phyloP scores from a whole-genome alignment of 1,284 basidiomycete species.

The Singerocomus inundabilis region DNA sequence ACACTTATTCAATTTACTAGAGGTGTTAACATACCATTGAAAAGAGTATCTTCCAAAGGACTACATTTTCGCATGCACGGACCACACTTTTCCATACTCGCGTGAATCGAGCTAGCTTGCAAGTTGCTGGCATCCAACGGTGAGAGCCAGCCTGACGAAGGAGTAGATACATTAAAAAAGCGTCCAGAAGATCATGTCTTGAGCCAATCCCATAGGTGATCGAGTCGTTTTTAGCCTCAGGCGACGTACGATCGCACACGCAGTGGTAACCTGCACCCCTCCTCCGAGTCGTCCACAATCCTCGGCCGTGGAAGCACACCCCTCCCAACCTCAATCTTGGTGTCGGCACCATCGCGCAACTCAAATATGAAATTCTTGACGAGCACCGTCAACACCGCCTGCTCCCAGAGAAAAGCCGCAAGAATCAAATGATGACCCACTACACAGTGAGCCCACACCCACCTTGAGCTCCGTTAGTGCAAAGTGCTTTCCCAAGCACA shows the following conservation, averaged over 20 bases:
- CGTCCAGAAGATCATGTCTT: too few species aligned
- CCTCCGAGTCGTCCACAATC: constrained; percentile 20
- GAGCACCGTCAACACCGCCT: constrained; percentile 22
- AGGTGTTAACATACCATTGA: too few species aligned
- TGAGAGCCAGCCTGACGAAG: too few species aligned
- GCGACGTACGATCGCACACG: constrained; percentile 16
- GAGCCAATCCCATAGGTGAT: background rate
- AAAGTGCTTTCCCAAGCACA: constrained; percentile 42
- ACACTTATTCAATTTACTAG: too few species aligned
- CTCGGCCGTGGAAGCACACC: constrained; percentile 21
- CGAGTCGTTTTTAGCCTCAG: background rate
- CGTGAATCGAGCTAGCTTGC: too few species aligned
- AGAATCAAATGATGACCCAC: background rate
- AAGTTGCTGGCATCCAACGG: too few species aligned
- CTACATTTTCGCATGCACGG: too few species aligned
- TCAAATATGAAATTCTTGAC: constrained; percentile 24
- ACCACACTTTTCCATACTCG: too few species aligned
- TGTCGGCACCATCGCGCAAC: constrained; percentile 17
- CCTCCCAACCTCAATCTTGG: constrained; percentile 17
- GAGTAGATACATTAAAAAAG: too few species aligned
- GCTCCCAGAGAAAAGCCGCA: background rate
- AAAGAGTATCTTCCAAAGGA: too few species aligned
- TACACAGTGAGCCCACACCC: background rate
- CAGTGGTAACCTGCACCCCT: constrained; percentile 21
- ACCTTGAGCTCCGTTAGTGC: constrained; percentile 50